Base-by-base conservation (phyloP, 2,329 filamentous ascomycete genomes). In the Clarireedia homoeocarpa region DNA sequence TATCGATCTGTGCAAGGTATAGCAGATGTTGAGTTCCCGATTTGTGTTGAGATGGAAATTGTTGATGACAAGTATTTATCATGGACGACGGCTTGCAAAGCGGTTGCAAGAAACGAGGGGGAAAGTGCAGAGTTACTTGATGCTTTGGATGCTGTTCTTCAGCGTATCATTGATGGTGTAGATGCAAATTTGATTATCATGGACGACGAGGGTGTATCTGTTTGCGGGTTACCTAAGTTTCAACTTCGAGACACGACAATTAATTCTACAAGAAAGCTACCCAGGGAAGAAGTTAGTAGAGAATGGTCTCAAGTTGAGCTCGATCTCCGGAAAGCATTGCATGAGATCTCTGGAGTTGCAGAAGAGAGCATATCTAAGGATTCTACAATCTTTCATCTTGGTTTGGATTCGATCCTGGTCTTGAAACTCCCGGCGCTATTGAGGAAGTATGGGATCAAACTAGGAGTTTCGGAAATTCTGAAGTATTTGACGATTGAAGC, bases 321-420 rank as follows among this genome's bases (percentile, higher is more conserved):
- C 3, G 58, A 57, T 0, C 74, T 86, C 20, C 71, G 80, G 2
- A 66, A 72, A 1, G 72, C 78, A 0, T 69, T 86, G 14, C 72
- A 77, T 0, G 67, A 76, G 30, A 75, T 91, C 0, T 88, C 90
- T 0, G 80, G 79, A 15, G 71, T 86, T 0, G 74, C 83, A 0
- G 70, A 75, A 17, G 66, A 75, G 0, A 74, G 81, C 1, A 87
- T 96, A 51, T 70, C 73, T 2, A 77, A 76, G 55, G 74, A 76
- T 0, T 80, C 84, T 51, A 89, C 80, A 0, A 80, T 96, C 12
- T 95, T 94, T 69, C 85, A 94, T 60, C 77, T 96, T 1, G 91
- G 91, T 0, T 80, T 96, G 1, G 91, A 96, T 68, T 96, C 91
- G 0, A 95, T 96, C 69, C 92, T 86, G 61, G 86, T 90, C 1